Conservation (phyloP, 768 basidiomycete genomes). For the Serendipita sp. region DNA sequence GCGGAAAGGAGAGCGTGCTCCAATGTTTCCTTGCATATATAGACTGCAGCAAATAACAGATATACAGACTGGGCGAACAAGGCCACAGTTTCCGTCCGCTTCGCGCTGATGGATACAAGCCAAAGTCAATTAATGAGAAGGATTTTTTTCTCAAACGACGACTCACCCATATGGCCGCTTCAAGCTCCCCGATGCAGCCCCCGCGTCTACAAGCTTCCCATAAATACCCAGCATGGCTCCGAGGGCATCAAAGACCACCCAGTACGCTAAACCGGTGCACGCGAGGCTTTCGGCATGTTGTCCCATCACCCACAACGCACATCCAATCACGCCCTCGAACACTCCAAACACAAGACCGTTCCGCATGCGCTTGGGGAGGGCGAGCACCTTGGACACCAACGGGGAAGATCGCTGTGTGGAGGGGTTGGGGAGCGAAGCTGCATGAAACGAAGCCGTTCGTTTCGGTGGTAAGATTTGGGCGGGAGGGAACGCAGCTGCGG, state of each 20-base stretch:
- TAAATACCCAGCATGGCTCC: conserved; percentile 44
- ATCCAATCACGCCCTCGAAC: conserved; percentile 13
- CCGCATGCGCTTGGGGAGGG: not conserved
- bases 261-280: conserved; percentile 85
- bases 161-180: conserved; percentile 49
- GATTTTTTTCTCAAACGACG: too few species aligned
- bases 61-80: conserved; percentile 88
- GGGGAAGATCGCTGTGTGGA: not conserved
- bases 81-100: conserved; percentile 50
- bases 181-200: conserved; percentile 9
- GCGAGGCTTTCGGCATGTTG: conserved; percentile 78
- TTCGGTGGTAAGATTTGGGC: not conserved
- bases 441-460: not conserved
- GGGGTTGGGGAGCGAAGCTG: not conserved
- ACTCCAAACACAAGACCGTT: not conserved
- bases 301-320: conserved; percentile 64
- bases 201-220: conserved; percentile 11
- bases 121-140: not conserved
- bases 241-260: conserved; percentile 88
- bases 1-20: conserved; percentile 76
- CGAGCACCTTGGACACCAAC: not conserved
- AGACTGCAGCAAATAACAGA: conserved; percentile 84
- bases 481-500: not conserved
- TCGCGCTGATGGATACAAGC: conserved; percentile 32
- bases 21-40: conserved; percentile 92